Conservation (phyloP, 495 filamentous ascomycete species). For the Penicillium bovifimosum region DNA sequence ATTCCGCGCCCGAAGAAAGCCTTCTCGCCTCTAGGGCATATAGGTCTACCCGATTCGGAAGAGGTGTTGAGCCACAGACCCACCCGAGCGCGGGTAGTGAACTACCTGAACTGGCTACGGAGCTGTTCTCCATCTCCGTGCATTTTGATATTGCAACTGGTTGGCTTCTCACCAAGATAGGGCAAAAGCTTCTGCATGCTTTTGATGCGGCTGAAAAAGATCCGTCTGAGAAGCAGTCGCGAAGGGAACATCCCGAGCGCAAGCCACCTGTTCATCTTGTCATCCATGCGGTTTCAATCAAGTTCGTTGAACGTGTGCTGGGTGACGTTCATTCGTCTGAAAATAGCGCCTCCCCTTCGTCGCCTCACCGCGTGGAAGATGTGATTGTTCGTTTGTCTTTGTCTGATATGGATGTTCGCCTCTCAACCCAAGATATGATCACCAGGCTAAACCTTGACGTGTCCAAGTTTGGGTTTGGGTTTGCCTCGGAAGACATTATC, state of each 20-base stretch:
- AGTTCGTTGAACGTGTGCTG: conserved; percentile 59
- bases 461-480: conserved; percentile 67
- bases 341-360: conserved; percentile 5
- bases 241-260: conserved; percentile 5
- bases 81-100: not conserved
- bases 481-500: conserved; percentile 65
- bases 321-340: conserved; percentile 32
- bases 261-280: conserved; percentile 44
- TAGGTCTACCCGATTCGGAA: conserved; percentile 19
- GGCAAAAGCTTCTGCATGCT: conserved; percentile 47
- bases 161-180: conserved; percentile 58
- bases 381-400: conserved; percentile 30
- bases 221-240: not conserved
- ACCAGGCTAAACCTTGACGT: conserved; percentile 36
- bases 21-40: conserved; percentile 26
- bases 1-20: conserved; percentile 25
- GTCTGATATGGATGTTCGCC: conserved; percentile 24
- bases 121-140: conserved; percentile 49
- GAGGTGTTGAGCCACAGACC: conserved; percentile 16
- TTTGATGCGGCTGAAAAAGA: conserved; percentile 21
- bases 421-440: conserved; percentile 16
- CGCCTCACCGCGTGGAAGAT: conserved; percentile 28
- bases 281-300: conserved; percentile 51
- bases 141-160: conserved; percentile 66
- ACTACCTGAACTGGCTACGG: conserved; percentile 43